Evolutionary conservation across 208 protist genomes (phyloP), one percentile per base, ranked within the genome.

Genomic region (Angomonas desouzai): DNA sequence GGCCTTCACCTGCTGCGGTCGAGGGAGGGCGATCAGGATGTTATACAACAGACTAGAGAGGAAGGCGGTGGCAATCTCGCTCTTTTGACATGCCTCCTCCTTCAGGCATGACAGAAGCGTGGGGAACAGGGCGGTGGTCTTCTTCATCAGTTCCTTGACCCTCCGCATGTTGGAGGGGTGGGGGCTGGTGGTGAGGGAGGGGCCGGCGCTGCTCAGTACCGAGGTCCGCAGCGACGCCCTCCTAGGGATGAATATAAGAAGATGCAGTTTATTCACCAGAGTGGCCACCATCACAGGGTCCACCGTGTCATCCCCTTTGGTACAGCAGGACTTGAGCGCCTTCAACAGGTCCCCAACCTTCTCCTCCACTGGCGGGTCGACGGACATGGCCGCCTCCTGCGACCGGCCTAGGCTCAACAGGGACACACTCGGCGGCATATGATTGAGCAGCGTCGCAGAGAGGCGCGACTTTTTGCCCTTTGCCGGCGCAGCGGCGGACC

Each of bases 1-100:
- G 0, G 76, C 65, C 51, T 63, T 76, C 29, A 59, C 29, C 62
- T 79, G 60, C 10, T 70, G 67, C 6, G 40, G 16, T 16, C 29
- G 45, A 28, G 55, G 62, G 11, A 78, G 70, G 40, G 67, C 70
- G 28, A 70, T 74, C 27, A 91, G 63, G 2, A 93, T 63, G 56
- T 91, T 91, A 70, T 91, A 93, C 9, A 93, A 43, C 22, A 91
- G 49, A 7, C 81, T 85, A 18, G 90, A 62, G 20, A 91, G 16
- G 7, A 23, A 60, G 2, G 55, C 55, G 29, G 33, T 36, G 55
- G 18, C 33, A 9, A 30, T 25, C 30, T 30, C 29, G n/a, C 64
- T 68, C 25, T 71, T 69, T 0, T 58, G 77, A 16, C 81, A 76
- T 3, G 75, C 56, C 1, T 68, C 56, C 43, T 81, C 77, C 1